These are phyloP conservation scores for Fusarium chlamydosporum DNA, from an alignment of 2,329 filamentous ascomycete genomes.

Conservation along the genomic window DNA sequence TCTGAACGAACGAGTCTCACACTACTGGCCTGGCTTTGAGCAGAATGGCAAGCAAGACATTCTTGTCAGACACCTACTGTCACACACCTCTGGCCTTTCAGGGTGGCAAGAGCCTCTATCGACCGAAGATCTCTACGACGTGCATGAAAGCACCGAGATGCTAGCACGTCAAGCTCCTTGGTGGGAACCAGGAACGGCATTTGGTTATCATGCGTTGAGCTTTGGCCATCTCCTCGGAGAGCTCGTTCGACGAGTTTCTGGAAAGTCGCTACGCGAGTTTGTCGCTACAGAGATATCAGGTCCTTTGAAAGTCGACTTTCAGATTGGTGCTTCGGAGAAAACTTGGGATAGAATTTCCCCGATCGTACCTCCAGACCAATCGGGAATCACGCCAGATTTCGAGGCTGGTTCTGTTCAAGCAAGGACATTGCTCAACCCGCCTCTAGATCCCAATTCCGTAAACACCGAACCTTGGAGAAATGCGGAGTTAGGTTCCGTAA, in stretches of 20 bases:
- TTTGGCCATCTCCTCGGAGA: background rate
- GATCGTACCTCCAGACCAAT: accelerated
- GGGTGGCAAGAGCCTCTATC: background rate
- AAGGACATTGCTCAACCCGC: background rate
- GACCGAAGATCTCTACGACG: constrained; percentile 4
- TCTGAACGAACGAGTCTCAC: constrained; percentile 1
- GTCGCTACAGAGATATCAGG: constrained; percentile 2
- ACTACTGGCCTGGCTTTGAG: constrained; percentile 40
- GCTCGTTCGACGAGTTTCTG: background rate
- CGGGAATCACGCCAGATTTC: background rate
- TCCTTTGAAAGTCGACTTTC: background rate
- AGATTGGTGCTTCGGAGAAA: background rate
- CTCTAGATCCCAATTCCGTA: background rate
- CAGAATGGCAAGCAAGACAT: constrained; percentile 26
- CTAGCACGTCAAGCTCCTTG: background rate
- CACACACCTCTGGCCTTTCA: constrained; percentile 26
- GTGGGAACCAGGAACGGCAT: constrained; percentile 10
- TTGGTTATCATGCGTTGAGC: background rate
- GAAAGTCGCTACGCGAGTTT: background rate
- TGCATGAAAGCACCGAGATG: background rate
- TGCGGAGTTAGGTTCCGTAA: background rate
- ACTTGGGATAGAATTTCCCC: background rate
- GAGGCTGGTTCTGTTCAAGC: background rate
- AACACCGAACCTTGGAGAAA: constrained; percentile 2
- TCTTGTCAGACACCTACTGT: constrained; percentile 13